phyloP scores from a whole-genome alignment of 2,329 filamentous ascomycete species.

The Botryosphaeria dothidea region DNA sequence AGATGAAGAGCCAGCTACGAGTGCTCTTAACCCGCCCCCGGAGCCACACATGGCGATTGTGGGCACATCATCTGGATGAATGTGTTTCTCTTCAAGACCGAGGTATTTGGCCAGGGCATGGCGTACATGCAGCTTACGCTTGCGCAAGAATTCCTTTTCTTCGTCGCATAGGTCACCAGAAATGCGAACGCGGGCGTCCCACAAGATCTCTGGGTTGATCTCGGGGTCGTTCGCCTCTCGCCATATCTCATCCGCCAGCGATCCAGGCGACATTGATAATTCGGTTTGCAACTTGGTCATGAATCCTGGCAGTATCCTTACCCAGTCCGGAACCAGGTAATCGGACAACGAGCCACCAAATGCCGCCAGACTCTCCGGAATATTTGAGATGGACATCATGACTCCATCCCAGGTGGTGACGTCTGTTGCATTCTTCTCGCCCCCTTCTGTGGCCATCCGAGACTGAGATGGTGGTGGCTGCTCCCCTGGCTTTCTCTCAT shows the following conservation, averaged over 20 bases:
- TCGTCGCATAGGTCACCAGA: constrained; percentile 80
- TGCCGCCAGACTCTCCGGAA: constrained; percentile 33
- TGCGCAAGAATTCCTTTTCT: constrained; percentile 72
- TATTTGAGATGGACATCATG: constrained; percentile 30
- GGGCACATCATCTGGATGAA: constrained; percentile 92
- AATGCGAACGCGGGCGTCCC: constrained; percentile 78
- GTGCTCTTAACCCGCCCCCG: constrained; percentile 83
- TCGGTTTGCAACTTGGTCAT: constrained; percentile 83
- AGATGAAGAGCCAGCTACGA: constrained; percentile 88
- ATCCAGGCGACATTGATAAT: constrained; percentile 82
- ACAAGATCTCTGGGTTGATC: constrained; percentile 83
- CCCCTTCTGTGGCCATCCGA: constrained; percentile 29
- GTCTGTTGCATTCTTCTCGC: constrained; percentile 23
- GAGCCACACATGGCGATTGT: constrained; percentile 93
- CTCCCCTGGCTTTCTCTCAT: constrained; percentile 26
- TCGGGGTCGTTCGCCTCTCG: constrained; percentile 80
- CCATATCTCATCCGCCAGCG: constrained; percentile 92
- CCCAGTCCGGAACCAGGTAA: constrained; percentile 80
- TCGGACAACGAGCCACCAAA: constrained; percentile 61
- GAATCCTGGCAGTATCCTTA: constrained; percentile 71
- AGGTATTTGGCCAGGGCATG: constrained; percentile 82
- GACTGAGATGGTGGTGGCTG: constrained; percentile 37
- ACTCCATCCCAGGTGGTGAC: constrained; percentile 37
- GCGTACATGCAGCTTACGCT: constrained; percentile 67
- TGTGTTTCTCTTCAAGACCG: constrained; percentile 70